Base-by-base conservation (phyloP, 139 green algal species). In the Yamagishiella unicocca region DNA sequence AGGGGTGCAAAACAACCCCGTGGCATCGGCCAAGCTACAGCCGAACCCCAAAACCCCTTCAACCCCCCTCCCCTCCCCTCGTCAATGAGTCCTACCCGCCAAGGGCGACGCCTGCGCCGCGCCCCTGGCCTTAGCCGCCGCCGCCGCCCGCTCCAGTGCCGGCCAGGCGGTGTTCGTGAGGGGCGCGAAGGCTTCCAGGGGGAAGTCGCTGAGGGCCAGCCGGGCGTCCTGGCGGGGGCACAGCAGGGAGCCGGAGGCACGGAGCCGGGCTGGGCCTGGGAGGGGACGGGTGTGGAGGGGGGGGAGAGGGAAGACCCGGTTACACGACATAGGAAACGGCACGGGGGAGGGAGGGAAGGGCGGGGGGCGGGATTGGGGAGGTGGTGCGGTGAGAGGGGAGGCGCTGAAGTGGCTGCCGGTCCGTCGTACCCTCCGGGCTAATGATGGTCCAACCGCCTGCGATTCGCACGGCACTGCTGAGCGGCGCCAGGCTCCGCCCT, bases 131-230 rank as follows among this genome's bases (percentile, higher is more conserved):
- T 53, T 62, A 2, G 81, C 81, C 64, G 66, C 64, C 62, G 64
- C 64, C 66, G 81, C 81, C 43, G 81, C 81, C 33, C 45, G 8
- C 81, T 90, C 71, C 58, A 97, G 85, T 8, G 92, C 95, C 4
- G 95, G 94, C 31, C 94, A 73, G 43, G 97, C 82, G 31, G 92
- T 90, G 27, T 87, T 84, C 76, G 96, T 95, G 17, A 98, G 73
- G 19, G 94, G 95, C 50, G 92, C 88, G 68, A 98, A 90, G 68
- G 94, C 82, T 25, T 91, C 90, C 45, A 96, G 90, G 4, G 96
- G 96, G 78, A 98, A 97, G 89, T 98, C 95, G 25, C 87, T 94
- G 29, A 98, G 83, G 40, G 92, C 29, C 50, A 98, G 76, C 14
- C 88, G 88, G 1, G 97, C 96, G 75, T 98, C 92, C 92, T 99